Evolutionary conservation across 345 rosid genomes (phyloP).

Genomic region (Chamaenerion angustifolium): DNA sequence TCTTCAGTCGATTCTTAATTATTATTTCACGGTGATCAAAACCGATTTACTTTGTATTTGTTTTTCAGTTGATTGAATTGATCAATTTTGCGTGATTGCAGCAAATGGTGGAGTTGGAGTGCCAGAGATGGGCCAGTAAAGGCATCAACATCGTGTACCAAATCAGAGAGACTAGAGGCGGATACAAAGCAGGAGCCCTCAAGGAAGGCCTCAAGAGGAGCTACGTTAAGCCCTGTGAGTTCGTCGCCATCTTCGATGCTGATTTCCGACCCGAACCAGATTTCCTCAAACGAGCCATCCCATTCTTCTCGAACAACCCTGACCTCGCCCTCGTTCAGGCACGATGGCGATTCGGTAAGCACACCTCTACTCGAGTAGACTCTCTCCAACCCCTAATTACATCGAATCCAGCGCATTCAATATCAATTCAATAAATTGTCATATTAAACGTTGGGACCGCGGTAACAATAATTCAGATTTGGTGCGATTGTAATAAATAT

Average conservation of each 20-base stretch:
- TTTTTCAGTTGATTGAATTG: no score
- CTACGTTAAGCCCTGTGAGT: slow-evolving; percentile 90
- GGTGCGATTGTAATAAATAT: no score
- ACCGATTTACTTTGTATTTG: no score
- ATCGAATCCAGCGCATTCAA: no score
- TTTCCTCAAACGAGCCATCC: slow-evolving; percentile 75
- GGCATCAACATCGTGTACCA: slow-evolving; percentile 84
- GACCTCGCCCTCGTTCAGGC: slow-evolving; percentile 91
- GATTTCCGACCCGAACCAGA: slow-evolving; percentile 97
- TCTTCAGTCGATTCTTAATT: no score
- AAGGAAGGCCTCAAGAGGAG: slow-evolving; percentile 92
- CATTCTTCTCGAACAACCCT: slow-evolving; percentile 51
- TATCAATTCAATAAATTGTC: no score
- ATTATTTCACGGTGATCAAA: no score
- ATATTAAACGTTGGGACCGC: no score
- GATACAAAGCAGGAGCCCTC: slow-evolving; percentile 97
- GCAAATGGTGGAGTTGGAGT: slow-evolving; percentile 94
- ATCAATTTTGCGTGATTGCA: slow-evolving; percentile 14
- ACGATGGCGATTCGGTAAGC: slow-evolving; percentile 93
- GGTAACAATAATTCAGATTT: no score
- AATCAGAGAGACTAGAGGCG: slow-evolving; percentile 78
- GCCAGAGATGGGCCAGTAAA: slow-evolving; percentile 97
- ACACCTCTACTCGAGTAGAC: no score
- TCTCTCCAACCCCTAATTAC: neutral
- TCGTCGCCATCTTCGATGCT: slow-evolving; percentile 85